phyloP scores from a whole-genome alignment of 768 basidiomycete species.

The Paxillus rubicundulus region DNA sequence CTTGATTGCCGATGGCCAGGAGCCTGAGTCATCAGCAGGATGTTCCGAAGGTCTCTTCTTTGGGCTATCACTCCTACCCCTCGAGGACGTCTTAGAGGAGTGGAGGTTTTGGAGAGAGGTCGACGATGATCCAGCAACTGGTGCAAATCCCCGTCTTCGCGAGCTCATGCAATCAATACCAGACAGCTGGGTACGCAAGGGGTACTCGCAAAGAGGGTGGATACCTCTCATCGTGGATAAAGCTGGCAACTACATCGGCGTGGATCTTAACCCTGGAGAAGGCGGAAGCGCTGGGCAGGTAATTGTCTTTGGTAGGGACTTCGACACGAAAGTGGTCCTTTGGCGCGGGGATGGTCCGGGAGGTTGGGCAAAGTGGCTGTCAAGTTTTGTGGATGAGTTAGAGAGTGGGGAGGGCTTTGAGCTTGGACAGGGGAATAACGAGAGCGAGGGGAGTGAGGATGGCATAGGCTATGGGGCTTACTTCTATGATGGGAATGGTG shows the following conservation, averaged over 20 bases:
- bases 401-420: slow-evolving; percentile 90
- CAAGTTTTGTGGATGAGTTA: slow-evolving; percentile 86
- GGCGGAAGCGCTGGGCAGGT: slow-evolving; percentile 83
- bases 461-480: slow-evolving; percentile 84
- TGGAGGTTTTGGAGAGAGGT: slow-evolving; percentile 97
- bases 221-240: slow-evolving; percentile 93
- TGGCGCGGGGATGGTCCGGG: slow-evolving; percentile 87
- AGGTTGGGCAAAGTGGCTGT: slow-evolving; percentile 96
- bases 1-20: slow-evolving; percentile 87
- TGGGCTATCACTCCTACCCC: slow-evolving; percentile 87
- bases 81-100: slow-evolving; percentile 92
- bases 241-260: slow-evolving; percentile 93
- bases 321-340: slow-evolving; percentile 95
- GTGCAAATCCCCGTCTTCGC: slow-evolving; percentile 69
- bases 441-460: slow-evolving; percentile 78
- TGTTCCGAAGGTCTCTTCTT: slow-evolving; percentile 93
- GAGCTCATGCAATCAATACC: slow-evolving; percentile 88
- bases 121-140: slow-evolving; percentile 83
- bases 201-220: slow-evolving; percentile 96
- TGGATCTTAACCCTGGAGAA: slow-evolving; percentile 87
- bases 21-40: slow-evolving; percentile 83
- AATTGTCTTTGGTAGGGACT: slow-evolving; percentile 98
- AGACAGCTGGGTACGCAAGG: slow-evolving; percentile 80
- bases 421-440: slow-evolving; percentile 53
- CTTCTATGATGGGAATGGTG: slow-evolving; percentile 76